These are phyloP conservation scores for Paecilomyces fulvus DNA, from an alignment of 2,329 filamentous ascomycete genomes.

Conservation along the genomic window DNA sequence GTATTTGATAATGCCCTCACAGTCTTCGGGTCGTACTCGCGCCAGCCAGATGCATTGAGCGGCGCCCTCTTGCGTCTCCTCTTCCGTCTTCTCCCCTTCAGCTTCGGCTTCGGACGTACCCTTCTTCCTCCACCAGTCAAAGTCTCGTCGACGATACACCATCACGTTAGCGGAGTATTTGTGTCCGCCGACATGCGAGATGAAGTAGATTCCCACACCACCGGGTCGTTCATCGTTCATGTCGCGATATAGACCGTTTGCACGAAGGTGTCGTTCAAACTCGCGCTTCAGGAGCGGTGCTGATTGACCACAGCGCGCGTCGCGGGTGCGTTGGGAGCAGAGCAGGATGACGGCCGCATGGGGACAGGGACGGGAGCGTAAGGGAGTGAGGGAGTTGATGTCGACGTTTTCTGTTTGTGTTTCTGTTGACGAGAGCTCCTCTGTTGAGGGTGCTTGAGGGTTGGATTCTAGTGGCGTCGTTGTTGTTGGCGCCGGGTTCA, in stretches of 20 bases:
- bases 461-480: constrained; percentile 50
- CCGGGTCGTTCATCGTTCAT: constrained; percentile 80
- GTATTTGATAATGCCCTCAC: constrained; percentile 82
- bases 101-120: constrained; percentile 12
- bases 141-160: constrained; percentile 62
- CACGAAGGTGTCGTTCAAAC: constrained; percentile 79
- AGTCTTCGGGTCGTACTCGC: constrained; percentile 75
- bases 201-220: constrained; percentile 92
- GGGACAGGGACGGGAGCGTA: constrained; percentile 59
- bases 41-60: constrained; percentile 91
- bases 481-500: constrained; percentile 64
- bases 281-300: constrained; percentile 83
- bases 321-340: constrained; percentile 89
- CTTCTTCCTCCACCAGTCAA: constrained; percentile 25
- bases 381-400: constrained; percentile 26
- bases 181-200: constrained; percentile 91
- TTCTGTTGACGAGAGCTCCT: constrained; percentile 1
- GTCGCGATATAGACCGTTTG: constrained; percentile 76
- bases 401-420: constrained; percentile 10
- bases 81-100: constrained; percentile 27
- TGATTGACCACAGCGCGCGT: constrained; percentile 88
- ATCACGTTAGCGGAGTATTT: constrained; percentile 95
- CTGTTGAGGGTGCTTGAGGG: background rate
- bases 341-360: constrained; percentile 84
- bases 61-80: constrained; percentile 47